Percentiles rank a stretch among this genome's conserved stretches.
These are phyloP conservation scores for Podospora pseudopauciseta DNA, from an alignment of 495 filamentous ascomycete genomes.

Conservation along the genomic window DNA sequence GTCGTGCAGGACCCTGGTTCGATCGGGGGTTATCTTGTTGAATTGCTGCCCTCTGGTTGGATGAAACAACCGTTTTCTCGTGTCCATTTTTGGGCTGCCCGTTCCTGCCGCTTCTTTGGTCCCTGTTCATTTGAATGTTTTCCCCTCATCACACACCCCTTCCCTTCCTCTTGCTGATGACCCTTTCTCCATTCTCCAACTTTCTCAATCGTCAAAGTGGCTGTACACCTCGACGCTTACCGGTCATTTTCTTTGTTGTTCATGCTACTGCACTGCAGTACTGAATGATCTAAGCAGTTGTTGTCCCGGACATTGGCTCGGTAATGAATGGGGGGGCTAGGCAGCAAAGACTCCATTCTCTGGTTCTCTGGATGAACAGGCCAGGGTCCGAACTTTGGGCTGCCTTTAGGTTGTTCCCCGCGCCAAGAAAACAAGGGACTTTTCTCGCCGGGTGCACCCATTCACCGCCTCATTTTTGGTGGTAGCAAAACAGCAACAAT, in stretches of 20 bases:
- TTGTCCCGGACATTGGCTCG: not conserved
- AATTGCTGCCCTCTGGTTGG: constrained; percentile 37
- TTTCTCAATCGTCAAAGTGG: not conserved
- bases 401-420: not conserved
- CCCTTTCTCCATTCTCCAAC: not conserved
- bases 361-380: not conserved
- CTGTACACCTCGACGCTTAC: not conserved
- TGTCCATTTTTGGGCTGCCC: constrained; percentile 50
- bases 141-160: not conserved
- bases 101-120: constrained; percentile 18
- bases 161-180: not conserved
- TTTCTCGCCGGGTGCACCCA: not conserved
- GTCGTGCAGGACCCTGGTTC: constrained; percentile 28
- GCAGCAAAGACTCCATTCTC: not conserved
- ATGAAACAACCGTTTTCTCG: constrained; percentile 50
- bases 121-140: constrained; percentile 13
- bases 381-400: constrained; percentile 4
- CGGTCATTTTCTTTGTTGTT: not conserved
- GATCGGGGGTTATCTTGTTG: constrained; percentile 20
- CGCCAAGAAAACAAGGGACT: not conserved
- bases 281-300: not conserved
- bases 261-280: not conserved
- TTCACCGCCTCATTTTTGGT: constrained; percentile 1
- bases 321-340: not conserved
- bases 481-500: not conserved